Base-by-base conservation (phyloP, 805 yeast species). In the Kuraishia capsulata region DNA sequence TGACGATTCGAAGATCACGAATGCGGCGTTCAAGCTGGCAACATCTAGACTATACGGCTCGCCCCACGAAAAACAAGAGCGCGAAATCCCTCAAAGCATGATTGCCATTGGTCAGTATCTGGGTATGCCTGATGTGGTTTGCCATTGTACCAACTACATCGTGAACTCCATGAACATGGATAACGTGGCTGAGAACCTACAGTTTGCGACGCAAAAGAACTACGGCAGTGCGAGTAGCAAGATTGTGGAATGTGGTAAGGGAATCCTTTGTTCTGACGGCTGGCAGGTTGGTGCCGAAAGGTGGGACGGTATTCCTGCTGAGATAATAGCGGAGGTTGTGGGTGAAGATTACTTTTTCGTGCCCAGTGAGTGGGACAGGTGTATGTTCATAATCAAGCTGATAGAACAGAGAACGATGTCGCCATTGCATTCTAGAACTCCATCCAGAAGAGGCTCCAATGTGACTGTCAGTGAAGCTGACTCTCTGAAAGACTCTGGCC, bases 361-460 rank as follows among this genome's bases (percentile, higher is more conserved):
- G 4, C 73, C 74, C 2, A 62, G 64, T 2, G 81, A 74, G 48
- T 72, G 76, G 76, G 77, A 72, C 32, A 56, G 81, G 38, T 69
- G 74, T 32, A 42, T 67, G 21, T 73, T 74, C 43, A 57, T 67
- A 3, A 63, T 69, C 28, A 61, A 56, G 33, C 46, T 71, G 34
- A 56, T 69, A 30, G 68, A 65, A 42, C 50, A 69, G 49, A 44
- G 69, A 24, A 41, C 46, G 6, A 56, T 49, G 11, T 24, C 19
- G 24, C n/a, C n/a, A n/a, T n/a, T n/a, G n/a, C n/a, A n/a, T n/a
- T n/a, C n/a, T n/a, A n/a, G n/a, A n/a, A n/a, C n/a, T n/a, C n/a
- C n/a, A n/a, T n/a, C n/a, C n/a, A n/a, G n/a, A n/a, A 6, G 39
- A 10, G 11, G 21, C 14, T 5, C 17, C 18, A 30, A 34, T 35